Conservation (phyloP, 2,329 filamentous ascomycete species). For the Whalleya microplaca region DNA sequence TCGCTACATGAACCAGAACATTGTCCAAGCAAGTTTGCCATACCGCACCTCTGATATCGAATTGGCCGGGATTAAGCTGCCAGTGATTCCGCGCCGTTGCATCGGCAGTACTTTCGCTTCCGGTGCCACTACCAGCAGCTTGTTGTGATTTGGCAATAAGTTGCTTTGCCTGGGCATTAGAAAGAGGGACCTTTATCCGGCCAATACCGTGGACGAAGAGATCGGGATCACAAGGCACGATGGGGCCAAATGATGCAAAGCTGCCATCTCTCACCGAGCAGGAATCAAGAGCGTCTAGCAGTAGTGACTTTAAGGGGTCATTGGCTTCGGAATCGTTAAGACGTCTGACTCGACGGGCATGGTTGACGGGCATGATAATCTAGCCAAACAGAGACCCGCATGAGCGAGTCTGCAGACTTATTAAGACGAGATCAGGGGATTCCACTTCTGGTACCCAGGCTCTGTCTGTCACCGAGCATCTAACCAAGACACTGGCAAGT, state of each 20-base stretch:
- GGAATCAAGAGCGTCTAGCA: constrained; percentile 4
- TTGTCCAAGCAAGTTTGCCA: constrained; percentile 37
- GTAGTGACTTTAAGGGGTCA: not conserved
- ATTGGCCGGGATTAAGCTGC: constrained; percentile 45
- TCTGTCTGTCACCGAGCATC: not conserved
- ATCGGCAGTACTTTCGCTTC: constrained; percentile 45
- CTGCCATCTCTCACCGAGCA: not conserved
- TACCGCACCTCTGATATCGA: constrained; percentile 40
- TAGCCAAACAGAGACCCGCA: not conserved
- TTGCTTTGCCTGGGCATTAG: constrained; percentile 26
- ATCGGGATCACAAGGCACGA: not conserved
- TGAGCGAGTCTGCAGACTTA: not conserved
- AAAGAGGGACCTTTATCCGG: constrained; percentile 31
- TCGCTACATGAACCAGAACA: constrained; percentile 30
- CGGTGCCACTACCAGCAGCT: constrained; percentile 45
- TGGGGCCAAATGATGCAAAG: not conserved
- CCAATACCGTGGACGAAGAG: constrained; percentile 24
- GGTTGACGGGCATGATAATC: not conserved
- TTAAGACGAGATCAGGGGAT: not conserved
- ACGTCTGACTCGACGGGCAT: not conserved
- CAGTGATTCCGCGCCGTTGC: constrained; percentile 46
- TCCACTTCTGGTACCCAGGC: not conserved
- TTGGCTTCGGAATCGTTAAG: not conserved
- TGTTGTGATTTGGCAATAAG: constrained; percentile 35
- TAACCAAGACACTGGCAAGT: not conserved